Evolutionary conservation across 345 rosid species (phyloP).

Genomic region (Moringa oleifera): DNA sequence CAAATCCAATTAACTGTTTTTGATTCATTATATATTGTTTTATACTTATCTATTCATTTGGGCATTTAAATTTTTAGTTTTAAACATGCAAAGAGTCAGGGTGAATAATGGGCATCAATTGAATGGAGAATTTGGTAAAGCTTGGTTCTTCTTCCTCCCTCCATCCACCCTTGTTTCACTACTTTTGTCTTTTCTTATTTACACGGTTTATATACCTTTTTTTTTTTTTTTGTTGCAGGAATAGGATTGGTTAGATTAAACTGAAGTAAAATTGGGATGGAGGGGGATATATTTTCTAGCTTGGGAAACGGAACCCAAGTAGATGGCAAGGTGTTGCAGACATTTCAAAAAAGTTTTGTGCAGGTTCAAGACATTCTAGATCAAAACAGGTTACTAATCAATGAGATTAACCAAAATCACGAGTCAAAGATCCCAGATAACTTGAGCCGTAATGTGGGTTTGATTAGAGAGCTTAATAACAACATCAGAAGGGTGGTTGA

Average conservation of each 20-base stretch:
- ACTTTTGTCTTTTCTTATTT: no score
- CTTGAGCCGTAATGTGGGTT: constrained; percentile 67
- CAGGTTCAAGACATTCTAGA: constrained; percentile 80
- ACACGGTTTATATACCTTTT: no score
- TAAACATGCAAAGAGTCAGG: background rate
- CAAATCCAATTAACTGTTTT: no score
- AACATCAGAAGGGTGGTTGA: constrained; percentile 77
- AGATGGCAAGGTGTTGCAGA: constrained; percentile 59
- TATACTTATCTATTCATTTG: no score
- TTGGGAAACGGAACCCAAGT: constrained; percentile 46
- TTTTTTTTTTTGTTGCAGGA: background rate
- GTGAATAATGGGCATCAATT: background rate
- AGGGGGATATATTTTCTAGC: constrained; percentile 65
- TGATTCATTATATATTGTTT: no score
- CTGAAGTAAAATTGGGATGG: constrained; percentile 35
- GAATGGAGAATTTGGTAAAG: background rate
- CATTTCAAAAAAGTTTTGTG: constrained; percentile 70
- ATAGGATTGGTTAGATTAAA: background rate
- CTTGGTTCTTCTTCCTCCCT: background rate
- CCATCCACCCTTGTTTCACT: background rate
- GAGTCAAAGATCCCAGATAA: constrained; percentile 76
- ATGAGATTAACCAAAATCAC: constrained; percentile 81
- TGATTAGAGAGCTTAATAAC: constrained; percentile 85
- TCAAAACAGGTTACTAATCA: constrained; percentile 76
- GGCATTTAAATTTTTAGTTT: background rate